Conservation (phyloP, 768 basidiomycete genomes). For the Daedalea quercina region DNA sequence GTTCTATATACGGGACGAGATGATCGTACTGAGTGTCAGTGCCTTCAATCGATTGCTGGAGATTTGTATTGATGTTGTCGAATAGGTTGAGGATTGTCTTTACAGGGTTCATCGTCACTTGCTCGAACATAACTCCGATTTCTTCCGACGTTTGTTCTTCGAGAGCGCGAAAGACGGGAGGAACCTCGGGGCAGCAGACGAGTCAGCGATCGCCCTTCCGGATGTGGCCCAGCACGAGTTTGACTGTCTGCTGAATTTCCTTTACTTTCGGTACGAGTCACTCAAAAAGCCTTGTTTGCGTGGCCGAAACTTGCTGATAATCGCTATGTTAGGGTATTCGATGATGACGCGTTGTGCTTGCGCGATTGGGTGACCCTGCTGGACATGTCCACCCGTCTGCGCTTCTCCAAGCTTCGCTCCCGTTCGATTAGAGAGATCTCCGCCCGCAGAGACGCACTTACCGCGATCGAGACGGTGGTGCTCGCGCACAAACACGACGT, state of each 20-base stretch:
- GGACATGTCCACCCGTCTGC: constrained; percentile 30
- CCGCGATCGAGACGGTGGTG: constrained; percentile 14
- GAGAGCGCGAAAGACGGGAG: constrained; percentile 3
- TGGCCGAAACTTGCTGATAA: background rate
- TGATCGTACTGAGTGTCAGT: constrained; percentile 13
- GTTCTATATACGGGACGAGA: constrained; percentile 15
- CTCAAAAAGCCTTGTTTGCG: background rate
- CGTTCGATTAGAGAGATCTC: constrained; percentile 24
- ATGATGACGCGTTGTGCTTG: constrained; percentile 10
- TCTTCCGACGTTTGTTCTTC: constrained; percentile 29
- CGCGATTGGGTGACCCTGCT: constrained; percentile 33
- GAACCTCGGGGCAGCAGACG: constrained; percentile 22
- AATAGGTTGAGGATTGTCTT: constrained; percentile 30
- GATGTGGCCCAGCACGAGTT: constrained; percentile 27
- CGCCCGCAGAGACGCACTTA: constrained; percentile 7
- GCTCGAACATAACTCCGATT: constrained; percentile 29
- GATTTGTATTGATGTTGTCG: background rate
- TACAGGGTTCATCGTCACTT: constrained; percentile 36
- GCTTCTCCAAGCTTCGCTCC: constrained; percentile 26
- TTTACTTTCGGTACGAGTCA: constrained; percentile 30
- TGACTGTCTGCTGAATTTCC: constrained; percentile 31
- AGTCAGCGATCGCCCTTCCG: constrained; percentile 27
- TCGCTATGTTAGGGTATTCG: background rate
- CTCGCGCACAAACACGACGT: constrained; percentile 16
- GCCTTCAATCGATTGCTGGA: no score